These are phyloP conservation scores for Bonia amplexicaulis DNA, from an alignment of 176 grass and related monocot genomes.

Conservation along the genomic window DNA sequence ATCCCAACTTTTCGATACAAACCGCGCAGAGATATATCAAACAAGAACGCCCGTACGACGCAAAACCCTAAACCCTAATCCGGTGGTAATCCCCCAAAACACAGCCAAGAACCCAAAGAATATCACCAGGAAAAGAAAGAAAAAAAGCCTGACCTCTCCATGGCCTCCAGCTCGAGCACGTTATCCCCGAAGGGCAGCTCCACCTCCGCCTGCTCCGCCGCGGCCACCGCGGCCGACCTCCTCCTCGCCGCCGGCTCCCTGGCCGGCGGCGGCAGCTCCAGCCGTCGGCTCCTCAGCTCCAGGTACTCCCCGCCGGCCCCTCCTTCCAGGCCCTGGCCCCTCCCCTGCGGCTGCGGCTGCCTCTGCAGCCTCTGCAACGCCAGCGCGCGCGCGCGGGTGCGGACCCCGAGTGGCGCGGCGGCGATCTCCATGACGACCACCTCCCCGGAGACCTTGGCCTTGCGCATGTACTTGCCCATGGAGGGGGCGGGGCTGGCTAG, in stretches of 20 bases:
- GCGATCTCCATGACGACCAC: conserved; percentile 60
- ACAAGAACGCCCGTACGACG: not conserved
- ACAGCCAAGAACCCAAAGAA: not conserved
- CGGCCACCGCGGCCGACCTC: not conserved
- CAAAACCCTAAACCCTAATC: conserved; percentile 22
- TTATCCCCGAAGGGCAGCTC: conserved; percentile 43
- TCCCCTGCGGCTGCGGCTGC: conserved; percentile 3
- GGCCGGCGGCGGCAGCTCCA: conserved; percentile 18
- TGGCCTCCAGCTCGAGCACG: conserved; percentile 20
- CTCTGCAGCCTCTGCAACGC: conserved; percentile 34
- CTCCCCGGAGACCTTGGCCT: conserved; percentile 54
- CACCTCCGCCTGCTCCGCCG: not conserved
- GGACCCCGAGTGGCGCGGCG: conserved; percentile 39
- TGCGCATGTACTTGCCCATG: conserved; percentile 88
- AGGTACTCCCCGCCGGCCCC: conserved; percentile 18
- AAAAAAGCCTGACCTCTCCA: conserved; percentile 23
- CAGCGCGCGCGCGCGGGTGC: conserved; percentile 52
- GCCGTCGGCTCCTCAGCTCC: conserved; percentile 64
- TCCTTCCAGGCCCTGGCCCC: not conserved
- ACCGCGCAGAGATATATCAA: not conserved
- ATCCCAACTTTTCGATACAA: not conserved
- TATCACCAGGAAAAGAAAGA: not conserved
- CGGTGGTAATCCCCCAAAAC: not conserved
- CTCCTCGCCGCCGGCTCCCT: not conserved
- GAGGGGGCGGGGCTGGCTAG: not conserved